A percentile compares a stretch with the other conserved stretches of the same genome.
Conservation (phyloP, 306 rosid genomes). For the Trifolium pratense region DNA sequence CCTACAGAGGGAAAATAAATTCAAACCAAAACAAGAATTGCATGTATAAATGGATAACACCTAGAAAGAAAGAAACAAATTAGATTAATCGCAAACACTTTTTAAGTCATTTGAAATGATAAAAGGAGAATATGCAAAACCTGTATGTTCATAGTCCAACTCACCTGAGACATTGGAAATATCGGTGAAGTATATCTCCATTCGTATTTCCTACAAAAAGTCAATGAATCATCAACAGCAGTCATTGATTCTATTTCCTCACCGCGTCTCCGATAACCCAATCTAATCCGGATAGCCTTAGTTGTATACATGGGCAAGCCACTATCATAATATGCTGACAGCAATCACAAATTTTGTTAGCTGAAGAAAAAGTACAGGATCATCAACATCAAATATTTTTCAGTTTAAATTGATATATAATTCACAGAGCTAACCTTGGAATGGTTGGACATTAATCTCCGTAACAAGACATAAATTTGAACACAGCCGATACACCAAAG, state of each 20-base stretch:
- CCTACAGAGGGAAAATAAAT: slow-evolving; percentile 18
- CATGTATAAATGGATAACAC: slow-evolving; percentile 1
- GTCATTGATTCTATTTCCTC: slow-evolving; percentile 1
- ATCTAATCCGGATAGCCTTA: slow-evolving; percentile 63
- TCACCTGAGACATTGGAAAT: slow-evolving; percentile 70
- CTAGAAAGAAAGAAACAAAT: neutral
- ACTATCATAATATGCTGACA: slow-evolving; percentile 65
- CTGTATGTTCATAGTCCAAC: slow-evolving; percentile 27
- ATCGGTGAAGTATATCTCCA: slow-evolving; percentile 73
- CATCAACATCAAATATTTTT: slow-evolving; percentile 13
- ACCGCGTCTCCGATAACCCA: slow-evolving; percentile 49
- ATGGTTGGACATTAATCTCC: slow-evolving; percentile 67
- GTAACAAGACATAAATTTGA: slow-evolving; percentile 59
- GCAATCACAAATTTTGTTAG: slow-evolving; percentile 42
- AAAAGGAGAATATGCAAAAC: slow-evolving; percentile 27
- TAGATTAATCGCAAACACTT: slow-evolving; percentile 3
- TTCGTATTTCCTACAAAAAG: slow-evolving; percentile 28
- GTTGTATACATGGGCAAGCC: slow-evolving; percentile 65
- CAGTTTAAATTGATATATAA: slow-evolving; percentile 30
- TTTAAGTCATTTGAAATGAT: neutral
- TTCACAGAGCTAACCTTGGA: slow-evolving; percentile 57
- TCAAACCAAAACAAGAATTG: neutral
- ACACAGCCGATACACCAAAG: slow-evolving; percentile 54
- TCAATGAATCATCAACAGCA: neutral
- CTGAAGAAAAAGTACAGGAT: slow-evolving; percentile 30